Evolutionary conservation across 331 rosid genomes (phyloP).

Genomic region (Rosa hybrid): DNA sequence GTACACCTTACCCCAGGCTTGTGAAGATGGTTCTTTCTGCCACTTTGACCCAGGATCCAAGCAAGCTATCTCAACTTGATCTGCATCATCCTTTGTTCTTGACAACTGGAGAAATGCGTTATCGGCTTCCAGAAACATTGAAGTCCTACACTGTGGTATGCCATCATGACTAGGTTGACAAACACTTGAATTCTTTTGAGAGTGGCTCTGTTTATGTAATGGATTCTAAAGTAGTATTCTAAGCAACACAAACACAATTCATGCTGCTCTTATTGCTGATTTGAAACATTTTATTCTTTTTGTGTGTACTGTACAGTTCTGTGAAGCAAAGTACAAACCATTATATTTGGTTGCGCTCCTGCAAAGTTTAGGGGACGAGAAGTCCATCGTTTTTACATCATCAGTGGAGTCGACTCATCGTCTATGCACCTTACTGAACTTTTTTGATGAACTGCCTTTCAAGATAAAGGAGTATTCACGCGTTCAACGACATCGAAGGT

Average conservation of each 20-base stretch:
- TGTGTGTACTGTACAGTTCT: constrained; percentile 49
- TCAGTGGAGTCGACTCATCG: constrained; percentile 95
- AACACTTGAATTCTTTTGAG: background rate
- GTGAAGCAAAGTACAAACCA: constrained; percentile 78
- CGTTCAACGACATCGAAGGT: constrained; percentile 93
- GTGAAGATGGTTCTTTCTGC: constrained; percentile 92
- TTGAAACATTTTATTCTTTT: background rate
- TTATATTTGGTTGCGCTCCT: constrained; percentile 80
- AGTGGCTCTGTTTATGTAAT: constrained; percentile 1
- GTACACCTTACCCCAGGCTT: constrained; percentile 73
- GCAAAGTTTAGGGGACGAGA: constrained; percentile 71
- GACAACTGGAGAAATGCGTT: constrained; percentile 79
- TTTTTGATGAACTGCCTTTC: constrained; percentile 57
- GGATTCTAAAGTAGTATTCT: background rate
- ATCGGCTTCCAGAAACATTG: constrained; percentile 80
- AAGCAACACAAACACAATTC: constrained; percentile 2
- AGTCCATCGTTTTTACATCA: constrained; percentile 84
- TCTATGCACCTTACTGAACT: constrained; percentile 73
- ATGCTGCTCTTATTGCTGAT: background rate
- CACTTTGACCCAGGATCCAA: constrained; percentile 80
- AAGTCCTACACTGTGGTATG: constrained; percentile 75
- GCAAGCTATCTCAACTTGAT: constrained; percentile 80
- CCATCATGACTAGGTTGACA: background rate
- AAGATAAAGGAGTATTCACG: constrained; percentile 86
- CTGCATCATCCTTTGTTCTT: constrained; percentile 81